Evolutionary conservation across 2,329 filamentous ascomycete species (phyloP), one percentile per base, ranked within the genome.

Genomic region (Colletotrichum australisinense): DNA sequence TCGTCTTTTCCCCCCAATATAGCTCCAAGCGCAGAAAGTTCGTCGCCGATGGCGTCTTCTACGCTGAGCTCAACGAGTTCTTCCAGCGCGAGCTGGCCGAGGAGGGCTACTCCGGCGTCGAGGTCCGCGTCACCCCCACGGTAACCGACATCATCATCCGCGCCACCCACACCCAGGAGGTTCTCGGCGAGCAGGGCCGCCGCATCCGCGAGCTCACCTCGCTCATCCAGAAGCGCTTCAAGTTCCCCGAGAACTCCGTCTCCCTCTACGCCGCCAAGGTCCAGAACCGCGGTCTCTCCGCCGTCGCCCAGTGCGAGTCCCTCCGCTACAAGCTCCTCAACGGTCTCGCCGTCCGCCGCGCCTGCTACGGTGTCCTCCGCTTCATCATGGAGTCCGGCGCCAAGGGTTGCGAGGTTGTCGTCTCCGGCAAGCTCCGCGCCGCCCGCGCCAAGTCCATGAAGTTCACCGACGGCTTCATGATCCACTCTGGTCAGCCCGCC

Each of bases 391-490:
- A 99, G 94, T 94, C 91, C 81, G 97, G 97, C 84, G 97, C 97
- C 88, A 99, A 99, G 94, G 97, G 97, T 88, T 99, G 97, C 87
- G 97, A 99, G 91, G 97, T 99, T 79, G 97, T 99, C 85, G 97
- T 99, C 80, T 98, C 95, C 81, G 97, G 97, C 87, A 99, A 99
- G 93, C 94, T 99, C 82, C 93, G 97, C 85, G 97, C 97, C 86
- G 97, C 97, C 83, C 95, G 97, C 91, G 97, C 97, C 88, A 99
- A 99, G 95, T 95, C 92, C 90, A 99, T 99, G 97, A 99, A 99
- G 93, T 99, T 99, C 93, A 99, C 97, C 88, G 95, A 99, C 88
- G 97, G 97, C 86, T 99, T 99, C 95, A 99, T 99, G 97, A 99
- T 99, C 89, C 97, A 99, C 94, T 99, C 97, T 83, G 97, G 97